These are phyloP conservation scores for Lactarius indigo DNA, from an alignment of 768 basidiomycete genomes.

Conservation along the genomic window DNA sequence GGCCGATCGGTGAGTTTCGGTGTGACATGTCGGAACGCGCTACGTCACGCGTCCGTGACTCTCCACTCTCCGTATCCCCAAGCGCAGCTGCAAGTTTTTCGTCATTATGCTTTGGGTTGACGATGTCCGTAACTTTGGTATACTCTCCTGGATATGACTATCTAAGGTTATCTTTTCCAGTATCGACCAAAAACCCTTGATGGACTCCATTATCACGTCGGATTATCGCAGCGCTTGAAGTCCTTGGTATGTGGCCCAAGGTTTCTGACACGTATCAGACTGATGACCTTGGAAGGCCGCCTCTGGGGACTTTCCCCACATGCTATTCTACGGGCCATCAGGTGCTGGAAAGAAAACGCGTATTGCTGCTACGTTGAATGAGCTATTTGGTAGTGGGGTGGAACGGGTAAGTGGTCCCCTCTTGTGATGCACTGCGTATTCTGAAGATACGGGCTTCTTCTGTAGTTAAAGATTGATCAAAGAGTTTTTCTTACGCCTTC, in stretches of 20 bases:
- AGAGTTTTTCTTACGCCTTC: slow-evolving; percentile 92
- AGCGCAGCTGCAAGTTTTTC: background rate
- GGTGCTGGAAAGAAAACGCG: slow-evolving; percentile 98
- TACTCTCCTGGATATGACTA: background rate
- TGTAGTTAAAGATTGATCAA: slow-evolving; percentile 95
- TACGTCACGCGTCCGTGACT: slow-evolving; percentile 26
- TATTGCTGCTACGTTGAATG: slow-evolving; percentile 82
- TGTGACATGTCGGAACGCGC: slow-evolving; percentile 25
- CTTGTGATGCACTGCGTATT: background rate
- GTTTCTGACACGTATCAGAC: background rate
- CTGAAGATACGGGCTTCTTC: background rate
- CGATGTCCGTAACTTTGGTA: slow-evolving; percentile 34
- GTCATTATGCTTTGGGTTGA: slow-evolving; percentile 47
- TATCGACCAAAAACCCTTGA: slow-evolving; percentile 83
- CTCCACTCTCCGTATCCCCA: background rate
- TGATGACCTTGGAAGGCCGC: slow-evolving; percentile 50
- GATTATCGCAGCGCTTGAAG: slow-evolving; percentile 72
- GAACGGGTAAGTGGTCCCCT: slow-evolving; percentile 65
- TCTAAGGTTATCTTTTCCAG: slow-evolving; percentile 37
- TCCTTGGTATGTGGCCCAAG: slow-evolving; percentile 56
- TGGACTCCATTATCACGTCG: slow-evolving; percentile 83
- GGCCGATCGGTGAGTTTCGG: slow-evolving; percentile 22
- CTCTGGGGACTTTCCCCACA: slow-evolving; percentile 94
- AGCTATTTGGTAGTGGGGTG: slow-evolving; percentile 87
- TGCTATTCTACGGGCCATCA: slow-evolving; percentile 95